Percentiles rank a stretch among this genome's conserved stretches.
phyloP scores from a whole-genome alignment of 768 basidiomycete genomes.

The Psilocybe cubensis region DNA sequence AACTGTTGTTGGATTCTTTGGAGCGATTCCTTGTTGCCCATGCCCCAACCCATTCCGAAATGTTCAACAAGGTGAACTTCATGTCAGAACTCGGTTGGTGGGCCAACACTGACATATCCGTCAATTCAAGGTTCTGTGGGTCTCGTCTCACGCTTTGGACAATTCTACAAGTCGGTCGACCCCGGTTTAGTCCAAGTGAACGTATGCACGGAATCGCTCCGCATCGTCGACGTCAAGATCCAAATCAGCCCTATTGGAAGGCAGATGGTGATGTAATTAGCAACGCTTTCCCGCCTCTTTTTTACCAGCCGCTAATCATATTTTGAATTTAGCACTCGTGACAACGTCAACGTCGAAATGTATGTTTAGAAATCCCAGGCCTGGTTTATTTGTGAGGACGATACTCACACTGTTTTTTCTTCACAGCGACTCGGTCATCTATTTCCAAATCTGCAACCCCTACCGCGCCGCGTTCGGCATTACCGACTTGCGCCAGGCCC shows the following conservation, averaged over 20 bases:
- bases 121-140: conserved; percentile 74
- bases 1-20: conserved; percentile 61
- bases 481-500: conserved; percentile 83
- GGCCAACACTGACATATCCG: conserved; percentile 7
- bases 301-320: conserved; percentile 12
- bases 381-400: conserved; percentile 6
- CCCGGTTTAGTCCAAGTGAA: conserved; percentile 92
- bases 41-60: conserved; percentile 85
- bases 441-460: conserved; percentile 88
- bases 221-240: conserved; percentile 93
- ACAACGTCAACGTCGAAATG: conserved; percentile 97
- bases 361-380: conserved; percentile 38
- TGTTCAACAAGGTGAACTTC: conserved; percentile 73
- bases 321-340: conserved; percentile 62
- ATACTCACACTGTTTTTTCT: neutral
- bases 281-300: conserved; percentile 4
- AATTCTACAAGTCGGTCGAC: conserved; percentile 96
- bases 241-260: conserved; percentile 89
- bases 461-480: conserved; percentile 97
- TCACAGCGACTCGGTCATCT: conserved; percentile 86
- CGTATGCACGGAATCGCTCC: conserved; percentile 89
- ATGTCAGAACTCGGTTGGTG: conserved; percentile 7
- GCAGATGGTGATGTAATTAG: conserved; percentile 76
- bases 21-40: conserved; percentile 85
- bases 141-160: conserved; percentile 89